Conservation (phyloP, 495 filamentous ascomycete genomes). For the Talaromyces liani region DNA sequence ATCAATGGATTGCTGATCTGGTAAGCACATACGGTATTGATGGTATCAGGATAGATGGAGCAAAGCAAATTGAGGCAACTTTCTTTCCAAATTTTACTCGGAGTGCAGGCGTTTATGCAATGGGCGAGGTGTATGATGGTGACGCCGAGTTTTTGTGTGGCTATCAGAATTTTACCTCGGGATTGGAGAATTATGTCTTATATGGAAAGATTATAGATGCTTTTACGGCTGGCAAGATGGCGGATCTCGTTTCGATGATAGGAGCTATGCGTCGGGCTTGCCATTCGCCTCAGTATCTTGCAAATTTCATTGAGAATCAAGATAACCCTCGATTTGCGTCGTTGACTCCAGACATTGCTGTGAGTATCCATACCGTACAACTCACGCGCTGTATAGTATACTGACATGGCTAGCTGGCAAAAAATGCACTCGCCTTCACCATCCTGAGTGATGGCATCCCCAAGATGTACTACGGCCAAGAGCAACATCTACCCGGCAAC, state of each 20-base stretch:
- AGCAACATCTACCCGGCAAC: conserved; percentile 52
- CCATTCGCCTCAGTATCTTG: conserved; percentile 45
- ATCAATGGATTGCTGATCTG: conserved; percentile 52
- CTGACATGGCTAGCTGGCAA: conserved; percentile 35
- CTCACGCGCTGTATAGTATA: not conserved
- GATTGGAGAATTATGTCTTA: conserved; percentile 55
- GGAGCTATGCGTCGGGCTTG: conserved; percentile 36
- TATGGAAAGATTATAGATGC: conserved; percentile 46
- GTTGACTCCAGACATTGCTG: conserved; percentile 40
- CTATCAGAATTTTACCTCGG: conserved; percentile 48
- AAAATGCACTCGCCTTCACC: conserved; percentile 59
- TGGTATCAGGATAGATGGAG: conserved; percentile 60
- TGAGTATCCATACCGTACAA: conserved; percentile 10
- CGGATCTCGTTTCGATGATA: conserved; percentile 42
- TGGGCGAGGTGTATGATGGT: conserved; percentile 55
- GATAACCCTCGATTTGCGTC: conserved; percentile 54
- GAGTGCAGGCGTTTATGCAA: conserved; percentile 52
- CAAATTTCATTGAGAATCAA: conserved; percentile 66
- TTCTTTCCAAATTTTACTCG: conserved; percentile 51
- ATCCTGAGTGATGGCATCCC: conserved; percentile 59
- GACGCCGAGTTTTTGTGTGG: conserved; percentile 45
- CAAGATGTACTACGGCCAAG: conserved; percentile 56
- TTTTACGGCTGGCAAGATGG: conserved; percentile 47
- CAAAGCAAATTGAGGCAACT: conserved; percentile 52
- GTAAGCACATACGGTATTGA: conserved; percentile 61